Base-by-base conservation (phyloP, 192 early-diverging fungal species). In the Coemansia reversa region DNA sequence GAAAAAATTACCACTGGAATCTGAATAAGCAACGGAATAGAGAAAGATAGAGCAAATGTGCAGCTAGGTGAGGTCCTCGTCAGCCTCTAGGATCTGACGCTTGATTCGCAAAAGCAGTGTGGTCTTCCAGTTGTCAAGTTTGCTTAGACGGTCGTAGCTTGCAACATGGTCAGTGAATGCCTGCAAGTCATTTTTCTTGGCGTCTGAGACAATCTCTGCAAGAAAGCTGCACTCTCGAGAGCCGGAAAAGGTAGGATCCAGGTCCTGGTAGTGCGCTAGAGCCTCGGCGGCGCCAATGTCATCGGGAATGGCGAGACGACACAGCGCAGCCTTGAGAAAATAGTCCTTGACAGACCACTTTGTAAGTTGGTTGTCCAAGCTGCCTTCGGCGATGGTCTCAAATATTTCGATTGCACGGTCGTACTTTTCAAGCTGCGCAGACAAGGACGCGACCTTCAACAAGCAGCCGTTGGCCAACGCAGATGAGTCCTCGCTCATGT, bases 51-150 rank as follows among this genome's bases (percentile, higher is more conserved):
- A 47, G 32, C 9, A n/a, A 32, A 32, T n/a, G 6, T 1, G 33
- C 18, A 27, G 20, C 59, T 84, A 90, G 29, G 82, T 87, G 14
- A 90, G 74, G 60, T 80, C 80, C 5, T 84, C 79, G 18, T 86
- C 85, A 47, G 85, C 84, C 76, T 85, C 87, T 56, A 72, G 57
- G 39, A 96, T 85, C 22, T 87, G 71, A 72, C 95, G 93, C 83
- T 98, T 97, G 62, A 97, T 89, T 59, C 85, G 83, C 59, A 97
- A 83, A 49, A 98, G 78, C 54, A 97, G 80, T 25, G 89, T 88
- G 12, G 96, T 98, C 81, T 97, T 99, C 97, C 97, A 99, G 70
- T 86, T 86, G 83, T 99, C 97, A 35, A 99, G 84, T 71, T 92
- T 91, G 27, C 91, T 93, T 56, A 97, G 71, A 55, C 88, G 82